Evolutionary conservation across 352 stramenopile genomes (phyloP), one percentile per base, ranked within the genome.

Genomic region (Phytophthora cactorum): DNA sequence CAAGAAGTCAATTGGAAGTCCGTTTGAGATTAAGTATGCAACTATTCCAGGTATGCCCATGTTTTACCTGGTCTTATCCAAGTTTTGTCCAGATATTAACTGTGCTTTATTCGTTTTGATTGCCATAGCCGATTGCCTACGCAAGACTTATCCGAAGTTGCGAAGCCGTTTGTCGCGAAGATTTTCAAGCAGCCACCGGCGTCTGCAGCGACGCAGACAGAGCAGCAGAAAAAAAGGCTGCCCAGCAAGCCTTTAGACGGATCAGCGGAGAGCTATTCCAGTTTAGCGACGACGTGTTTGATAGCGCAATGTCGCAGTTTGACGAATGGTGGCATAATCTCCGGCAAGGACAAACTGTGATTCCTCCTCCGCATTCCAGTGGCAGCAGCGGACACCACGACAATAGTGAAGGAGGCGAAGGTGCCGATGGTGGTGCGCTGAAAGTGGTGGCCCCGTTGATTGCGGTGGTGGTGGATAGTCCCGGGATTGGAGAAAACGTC

Each of bases 21-120:
- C 49, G n/a, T 66, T 66, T 52, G 58, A 47, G 36, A 15, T 43
- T 43, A 36, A 36, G 17, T 66, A 34, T 52, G 41, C 25, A 46
- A 34, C 58, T 8, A 66, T 66, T 27, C 5, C 39, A 46, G 39
- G 15, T 46, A 46, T 46, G 39, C 8, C 39, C 39, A 46, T 22
- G 39, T 27, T 46, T 46, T 10, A 3, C 43, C 43, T 12, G 43
- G 43, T 49, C 29, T 49, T 3, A 49, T 1, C 22, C 22, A 22
- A 0, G 14, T 17, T 46, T 22, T 2, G 22, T 28, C 6, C 15
- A 49, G 43, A 12, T 28, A 28, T 28, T 29, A 49, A 49, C 43
- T 5, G 28, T 29, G 4, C 29, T 27, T 10, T 46, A 15, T 49
- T 49, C 11, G 43, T 22, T 22, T 22, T 22, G 22, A 22, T 5